Conservation (phyloP, 2,329 filamentous ascomycete genomes). For the Alternaria triticina region DNA sequence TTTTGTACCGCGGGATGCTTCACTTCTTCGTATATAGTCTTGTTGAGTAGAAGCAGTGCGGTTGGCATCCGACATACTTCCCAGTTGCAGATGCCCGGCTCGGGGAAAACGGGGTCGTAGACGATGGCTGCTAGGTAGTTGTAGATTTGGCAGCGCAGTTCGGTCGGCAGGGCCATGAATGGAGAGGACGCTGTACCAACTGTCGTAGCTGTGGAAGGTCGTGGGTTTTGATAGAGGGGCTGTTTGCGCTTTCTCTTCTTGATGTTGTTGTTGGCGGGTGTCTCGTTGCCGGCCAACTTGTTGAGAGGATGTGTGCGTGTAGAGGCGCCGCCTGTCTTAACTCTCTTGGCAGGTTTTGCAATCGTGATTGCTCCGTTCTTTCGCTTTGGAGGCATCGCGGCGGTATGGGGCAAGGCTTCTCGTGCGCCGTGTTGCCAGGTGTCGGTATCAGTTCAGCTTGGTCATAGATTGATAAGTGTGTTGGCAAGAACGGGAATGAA, state of each 20-base stretch:
- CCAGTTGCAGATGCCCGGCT: not conserved
- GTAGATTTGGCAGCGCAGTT: constrained; percentile 1
- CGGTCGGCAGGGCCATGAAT: not conserved
- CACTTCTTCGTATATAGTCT: not conserved
- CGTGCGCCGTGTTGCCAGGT: not conserved
- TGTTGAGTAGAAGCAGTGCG: not conserved
- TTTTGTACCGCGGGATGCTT: not conserved
- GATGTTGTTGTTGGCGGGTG: not conserved
- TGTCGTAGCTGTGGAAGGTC: not conserved
- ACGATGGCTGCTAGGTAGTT: not conserved
- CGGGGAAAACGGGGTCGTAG: not conserved
- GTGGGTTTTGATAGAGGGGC: not conserved
- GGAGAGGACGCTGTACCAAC: not conserved
- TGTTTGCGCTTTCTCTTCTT: not conserved
- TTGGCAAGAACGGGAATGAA: not conserved
- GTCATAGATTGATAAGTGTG: not conserved
- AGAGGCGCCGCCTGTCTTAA: not conserved
- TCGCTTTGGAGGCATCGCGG: not conserved
- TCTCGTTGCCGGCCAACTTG: not conserved
- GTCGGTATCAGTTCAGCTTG: not conserved
- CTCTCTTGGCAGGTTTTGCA: not conserved
- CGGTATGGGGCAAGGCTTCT: not conserved
- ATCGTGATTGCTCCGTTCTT: not conserved
- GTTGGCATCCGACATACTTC: not conserved
- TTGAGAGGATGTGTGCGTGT: not conserved